A percentile compares a stretch with the other conserved stretches of the same genome.
Evolutionary conservation across 371 early-diverging fungal species (phyloP).

Genomic region (Mortierella sp.): DNA sequence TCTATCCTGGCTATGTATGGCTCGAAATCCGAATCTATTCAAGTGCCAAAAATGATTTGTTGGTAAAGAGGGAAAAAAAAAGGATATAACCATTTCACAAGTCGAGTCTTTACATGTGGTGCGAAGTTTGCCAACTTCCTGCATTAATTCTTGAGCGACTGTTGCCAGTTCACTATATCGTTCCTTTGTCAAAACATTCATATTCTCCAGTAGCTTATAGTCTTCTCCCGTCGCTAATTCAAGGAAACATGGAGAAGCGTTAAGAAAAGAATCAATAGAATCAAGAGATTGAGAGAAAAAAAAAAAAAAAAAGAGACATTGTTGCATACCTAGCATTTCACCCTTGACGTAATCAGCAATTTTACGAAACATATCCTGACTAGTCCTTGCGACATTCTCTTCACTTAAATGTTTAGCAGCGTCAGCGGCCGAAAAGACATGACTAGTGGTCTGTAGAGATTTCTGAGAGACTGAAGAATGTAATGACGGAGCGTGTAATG

Average conservation of each 20-base stretch:
- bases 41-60: neutral
- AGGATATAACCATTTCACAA: too few species aligned
- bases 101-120: constrained; percentile 70
- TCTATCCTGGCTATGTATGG: constrained; percentile 69
- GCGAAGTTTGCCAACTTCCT: constrained; percentile 70
- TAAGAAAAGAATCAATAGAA: neutral
- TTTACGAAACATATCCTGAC: constrained; percentile 69
- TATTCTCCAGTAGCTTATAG: constrained; percentile 68
- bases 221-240: constrained; percentile 68
- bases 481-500: constrained; percentile 22
- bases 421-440: constrained; percentile 33
- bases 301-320: neutral
- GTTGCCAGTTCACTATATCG: constrained; percentile 69
- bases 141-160: constrained; percentile 71
- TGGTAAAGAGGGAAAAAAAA: neutral
- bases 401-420: constrained; percentile 52
- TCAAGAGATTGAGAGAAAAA: neutral
- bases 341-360: constrained; percentile 68
- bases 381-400: constrained; percentile 66
- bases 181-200: constrained; percentile 71
- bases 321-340: constrained; percentile 63
- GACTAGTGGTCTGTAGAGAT: constrained; percentile 5
- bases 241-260: neutral
- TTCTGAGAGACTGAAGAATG: constrained; percentile 35
- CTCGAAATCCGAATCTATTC: constrained; percentile 67